These are phyloP conservation scores for Exophiala sp. DNA, from an alignment of 2,329 filamentous ascomycete genomes.

Conservation along the genomic window DNA sequence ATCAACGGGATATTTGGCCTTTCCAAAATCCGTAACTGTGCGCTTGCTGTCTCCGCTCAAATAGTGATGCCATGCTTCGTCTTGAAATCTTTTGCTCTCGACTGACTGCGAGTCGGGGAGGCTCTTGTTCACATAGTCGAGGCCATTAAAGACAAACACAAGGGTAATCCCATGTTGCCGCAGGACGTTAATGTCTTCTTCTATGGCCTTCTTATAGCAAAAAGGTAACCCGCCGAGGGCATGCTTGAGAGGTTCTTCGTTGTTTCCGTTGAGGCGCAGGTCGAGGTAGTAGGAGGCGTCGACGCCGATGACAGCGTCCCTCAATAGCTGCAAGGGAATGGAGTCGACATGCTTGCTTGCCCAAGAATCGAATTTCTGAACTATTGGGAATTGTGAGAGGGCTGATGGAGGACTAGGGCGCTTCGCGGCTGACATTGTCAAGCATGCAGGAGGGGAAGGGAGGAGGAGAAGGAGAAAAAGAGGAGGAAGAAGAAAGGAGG, in stretches of 20 bases:
- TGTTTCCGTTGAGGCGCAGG: slow-evolving; percentile 65
- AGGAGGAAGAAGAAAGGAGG: background rate
- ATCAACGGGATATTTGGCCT: slow-evolving; percentile 49
- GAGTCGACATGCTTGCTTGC: slow-evolving; percentile 48
- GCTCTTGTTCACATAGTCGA: slow-evolving; percentile 71
- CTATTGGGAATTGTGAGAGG: slow-evolving; percentile 30
- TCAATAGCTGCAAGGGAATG: slow-evolving; percentile 61
- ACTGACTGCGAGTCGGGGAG: slow-evolving; percentile 52
- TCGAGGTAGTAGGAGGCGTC: slow-evolving; percentile 87
- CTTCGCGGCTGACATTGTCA: slow-evolving; percentile 23
- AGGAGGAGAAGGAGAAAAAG: background rate
- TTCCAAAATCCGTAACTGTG: slow-evolving; percentile 77
- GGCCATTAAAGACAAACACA: slow-evolving; percentile 86
- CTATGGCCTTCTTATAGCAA: slow-evolving; percentile 67
- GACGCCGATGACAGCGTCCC: slow-evolving; percentile 70
- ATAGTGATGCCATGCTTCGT: slow-evolving; percentile 81
- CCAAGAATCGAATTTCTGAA: slow-evolving; percentile 54
- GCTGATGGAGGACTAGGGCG: background rate
- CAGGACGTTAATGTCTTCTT: slow-evolving; percentile 69
- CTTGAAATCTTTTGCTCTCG: slow-evolving; percentile 61
- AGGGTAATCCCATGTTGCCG: slow-evolving; percentile 64
- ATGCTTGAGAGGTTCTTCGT: slow-evolving; percentile 79
- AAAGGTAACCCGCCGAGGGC: slow-evolving; percentile 84
- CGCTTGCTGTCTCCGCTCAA: slow-evolving; percentile 66
- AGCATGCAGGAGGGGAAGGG: background rate